A percentile compares a stretch with the other conserved stretches of the same genome.
These are phyloP conservation scores for Posidonia oceanica DNA, from an alignment of 116 monocot species.

Conservation along the genomic window DNA sequence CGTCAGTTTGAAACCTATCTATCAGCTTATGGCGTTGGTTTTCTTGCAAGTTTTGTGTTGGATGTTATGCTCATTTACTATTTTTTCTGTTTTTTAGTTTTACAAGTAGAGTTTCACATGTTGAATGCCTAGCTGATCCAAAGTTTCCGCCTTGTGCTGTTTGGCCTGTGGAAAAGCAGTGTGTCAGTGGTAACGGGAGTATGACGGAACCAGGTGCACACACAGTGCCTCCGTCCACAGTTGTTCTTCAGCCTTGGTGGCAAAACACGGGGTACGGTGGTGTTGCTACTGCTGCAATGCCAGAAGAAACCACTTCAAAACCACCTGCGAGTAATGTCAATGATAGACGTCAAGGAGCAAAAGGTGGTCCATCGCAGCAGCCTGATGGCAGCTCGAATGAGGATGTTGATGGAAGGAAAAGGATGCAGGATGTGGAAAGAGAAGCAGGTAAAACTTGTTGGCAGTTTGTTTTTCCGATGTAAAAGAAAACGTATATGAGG, in stretches of 20 bases:
- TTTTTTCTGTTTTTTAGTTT: background rate
- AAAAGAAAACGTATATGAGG: too few species aligned
- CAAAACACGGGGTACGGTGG: background rate
- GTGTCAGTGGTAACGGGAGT: background rate
- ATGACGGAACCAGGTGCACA: background rate
- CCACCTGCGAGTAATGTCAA: background rate
- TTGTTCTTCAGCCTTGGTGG: constrained; percentile 1
- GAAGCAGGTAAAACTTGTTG: background rate
- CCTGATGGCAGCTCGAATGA: background rate
- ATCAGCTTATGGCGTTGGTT: too few species aligned
- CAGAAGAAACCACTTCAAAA: background rate
- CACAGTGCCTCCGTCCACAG: background rate
- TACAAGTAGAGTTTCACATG: background rate
- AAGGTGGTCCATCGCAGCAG: background rate
- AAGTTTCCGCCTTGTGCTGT: background rate
- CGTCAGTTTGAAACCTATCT: too few species aligned
- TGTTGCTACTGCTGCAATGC: background rate
- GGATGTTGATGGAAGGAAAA: background rate
- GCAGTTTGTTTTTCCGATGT: background rate
- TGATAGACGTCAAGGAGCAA: background rate
- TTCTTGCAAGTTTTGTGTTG: too few species aligned
- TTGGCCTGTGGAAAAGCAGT: constrained; percentile 1
- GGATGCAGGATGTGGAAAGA: background rate
- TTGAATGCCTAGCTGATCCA: background rate
- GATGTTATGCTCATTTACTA: background rate